A percentile compares a stretch with the other conserved stretches of the same genome.
phyloP scores from a whole-genome alignment of 345 rosid genomes.

The Murraya koenigii region DNA sequence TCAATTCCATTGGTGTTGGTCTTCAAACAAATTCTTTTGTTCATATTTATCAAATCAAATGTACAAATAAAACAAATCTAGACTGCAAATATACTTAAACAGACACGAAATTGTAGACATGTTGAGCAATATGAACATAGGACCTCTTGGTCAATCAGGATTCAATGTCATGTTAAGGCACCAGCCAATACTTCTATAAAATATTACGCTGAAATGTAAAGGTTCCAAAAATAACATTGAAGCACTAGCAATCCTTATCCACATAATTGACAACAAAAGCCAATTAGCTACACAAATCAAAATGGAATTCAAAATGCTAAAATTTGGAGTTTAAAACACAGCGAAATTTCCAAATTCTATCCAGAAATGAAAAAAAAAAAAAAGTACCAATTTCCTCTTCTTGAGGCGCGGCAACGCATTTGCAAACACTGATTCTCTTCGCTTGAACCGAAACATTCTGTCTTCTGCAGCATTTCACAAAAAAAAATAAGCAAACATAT shows the following conservation, averaged over 20 bases:
- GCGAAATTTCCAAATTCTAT: not conserved
- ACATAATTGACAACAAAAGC: no score
- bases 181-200: no score
- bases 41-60: no score
- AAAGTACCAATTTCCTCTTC: conserved; percentile 42
- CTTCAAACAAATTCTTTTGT: not conserved
- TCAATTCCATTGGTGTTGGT: not conserved
- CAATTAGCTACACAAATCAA: no score
- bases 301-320: no score
- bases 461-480: conserved; percentile 23
- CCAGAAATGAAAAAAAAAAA: not conserved
- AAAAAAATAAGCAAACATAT: not conserved
- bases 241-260: no score
- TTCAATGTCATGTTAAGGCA: not conserved
- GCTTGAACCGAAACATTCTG: conserved; percentile 23
- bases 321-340: not conserved
- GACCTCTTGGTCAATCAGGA: not conserved
- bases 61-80: not conserved
- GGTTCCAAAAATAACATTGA: no score
- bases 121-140: not conserved
- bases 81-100: not conserved
- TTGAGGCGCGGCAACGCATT: conserved; percentile 43
- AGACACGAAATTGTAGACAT: not conserved
- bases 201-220: no score
- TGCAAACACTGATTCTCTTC: conserved; percentile 26